phyloP scores from a whole-genome alignment of 495 filamentous ascomycete genomes.

The Neurospora sublineolata region DNA sequence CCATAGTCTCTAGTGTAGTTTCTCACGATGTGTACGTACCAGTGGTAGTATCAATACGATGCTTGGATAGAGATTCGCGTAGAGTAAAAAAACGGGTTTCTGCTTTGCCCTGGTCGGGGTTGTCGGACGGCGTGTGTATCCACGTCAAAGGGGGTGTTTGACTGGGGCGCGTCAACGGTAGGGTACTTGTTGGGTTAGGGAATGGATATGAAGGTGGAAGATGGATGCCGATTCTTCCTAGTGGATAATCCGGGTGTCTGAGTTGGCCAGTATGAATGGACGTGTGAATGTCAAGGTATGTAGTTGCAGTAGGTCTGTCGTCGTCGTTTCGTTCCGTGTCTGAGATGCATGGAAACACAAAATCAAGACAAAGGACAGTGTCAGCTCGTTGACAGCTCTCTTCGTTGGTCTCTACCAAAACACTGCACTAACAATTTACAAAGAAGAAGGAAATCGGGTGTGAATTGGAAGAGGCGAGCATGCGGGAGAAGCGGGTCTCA shows the following conservation, averaged over 20 bases:
- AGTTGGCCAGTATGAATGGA: slow-evolving; percentile 11
- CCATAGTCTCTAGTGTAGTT: background rate
- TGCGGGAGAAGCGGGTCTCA: slow-evolving; percentile 24
- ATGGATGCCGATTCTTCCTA: background rate
- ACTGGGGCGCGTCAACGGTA: background rate
- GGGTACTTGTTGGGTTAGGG: background rate
- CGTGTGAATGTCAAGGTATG: background rate
- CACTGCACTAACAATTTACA: background rate
- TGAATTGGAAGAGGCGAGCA: slow-evolving; percentile 16
- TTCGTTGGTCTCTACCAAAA: background rate
- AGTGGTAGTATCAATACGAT: background rate
- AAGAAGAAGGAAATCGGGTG: slow-evolving; percentile 13
- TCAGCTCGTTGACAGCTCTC: background rate
- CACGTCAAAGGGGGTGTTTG: background rate
- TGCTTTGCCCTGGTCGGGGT: background rate
- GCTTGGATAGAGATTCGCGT: background rate
- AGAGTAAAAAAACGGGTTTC: slow-evolving; percentile 3
- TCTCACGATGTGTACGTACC: background rate
- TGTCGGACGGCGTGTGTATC: background rate
- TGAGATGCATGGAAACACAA: slow-evolving; percentile 23
- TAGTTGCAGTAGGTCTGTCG: background rate
- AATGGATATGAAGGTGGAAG: background rate
- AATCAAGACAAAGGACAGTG: slow-evolving; percentile 22
- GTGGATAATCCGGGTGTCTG: slow-evolving; percentile 12
- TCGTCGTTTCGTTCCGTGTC: slow-evolving; percentile 3